Base-by-base conservation (phyloP, 2,329 filamentous ascomycete genomes). In the Ciborinia camelliae region DNA sequence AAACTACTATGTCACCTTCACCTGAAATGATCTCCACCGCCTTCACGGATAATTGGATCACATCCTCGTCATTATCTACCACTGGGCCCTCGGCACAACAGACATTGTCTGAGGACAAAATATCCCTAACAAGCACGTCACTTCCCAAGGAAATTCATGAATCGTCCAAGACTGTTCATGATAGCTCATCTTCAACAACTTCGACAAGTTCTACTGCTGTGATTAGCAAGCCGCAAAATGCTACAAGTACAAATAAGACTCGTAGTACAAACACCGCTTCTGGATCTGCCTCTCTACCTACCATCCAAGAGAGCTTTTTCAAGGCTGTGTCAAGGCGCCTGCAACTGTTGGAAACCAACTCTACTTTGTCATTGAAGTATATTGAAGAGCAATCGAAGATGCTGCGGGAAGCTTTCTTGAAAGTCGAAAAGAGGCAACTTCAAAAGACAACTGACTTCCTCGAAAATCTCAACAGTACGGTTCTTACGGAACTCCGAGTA, bases 221-320 rank as follows among this genome's bases (percentile, higher is more conserved):
- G 5, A 64, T 63, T 37, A 62, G 62, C 30, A 71, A 72, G 59
- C 45, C 64, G 3, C 68, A 72, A 32, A 68, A 69, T 48, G 54
- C 64, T 9, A 68, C 69, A 18, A 65, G 64, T 23, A 62, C 67
- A 15, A 62, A 66, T 0, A 72, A 70, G 52, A 70, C 68, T 14
- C 73, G 73, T 63, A 74, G 53, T 70, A 73, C 77, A 64, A 79
- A 70, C 71, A 80, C 76, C 30, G 65, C 76, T 32, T 78, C 80
- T 10, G 73, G 81, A 1, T 75, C 82, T 9, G 77, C 83, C 1
- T 77, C 89, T 1, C 85, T 87, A 0, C 93, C 94, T 2, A 92
- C 93, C 0, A 95, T 96, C 0, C 95, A 99, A 76, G 95, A 99
- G 75, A 95, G 91, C 1, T 98, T 99, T 77, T 99, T 97, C 83